A percentile compares a stretch with the other conserved stretches of the same genome.
Evolutionary conservation across 2,329 filamentous ascomycete species (phyloP).

Genomic region (Beauveria varroae): DNA sequence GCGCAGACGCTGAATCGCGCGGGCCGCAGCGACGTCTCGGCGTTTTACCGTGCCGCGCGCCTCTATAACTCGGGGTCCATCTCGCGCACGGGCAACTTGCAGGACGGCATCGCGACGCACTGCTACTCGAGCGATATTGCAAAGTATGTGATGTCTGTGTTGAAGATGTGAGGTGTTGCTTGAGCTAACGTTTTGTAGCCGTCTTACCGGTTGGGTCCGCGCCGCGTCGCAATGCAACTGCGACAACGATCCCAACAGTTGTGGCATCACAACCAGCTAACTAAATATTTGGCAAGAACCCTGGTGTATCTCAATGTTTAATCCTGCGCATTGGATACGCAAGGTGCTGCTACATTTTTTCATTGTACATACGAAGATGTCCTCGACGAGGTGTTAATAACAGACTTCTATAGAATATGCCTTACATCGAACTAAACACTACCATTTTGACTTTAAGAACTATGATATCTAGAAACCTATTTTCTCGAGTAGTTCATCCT

Average conservation of each 20-base stretch:
- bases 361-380: not conserved
- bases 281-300: not conserved
- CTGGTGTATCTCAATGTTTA: not conserved
- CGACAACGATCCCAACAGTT: constrained; percentile 15
- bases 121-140: constrained; percentile 46
- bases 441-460: too few relatives aligned
- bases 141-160: not conserved
- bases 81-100: constrained; percentile 25
- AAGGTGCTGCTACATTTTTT: not conserved
- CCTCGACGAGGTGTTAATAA: not conserved
- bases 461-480: too few relatives aligned
- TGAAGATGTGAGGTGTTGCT: not conserved
- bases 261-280: constrained; percentile 12
- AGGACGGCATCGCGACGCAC: constrained; percentile 35
- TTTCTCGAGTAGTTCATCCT: too few relatives aligned
- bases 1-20: constrained; percentile 27
- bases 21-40: constrained; percentile 24
- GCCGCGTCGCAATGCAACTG: constrained; percentile 15
- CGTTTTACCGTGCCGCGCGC: constrained; percentile 39
- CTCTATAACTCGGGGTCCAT: constrained; percentile 43
- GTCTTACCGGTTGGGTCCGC: constrained; percentile 17
- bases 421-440: too few relatives aligned
- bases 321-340: not conserved
- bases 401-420: not conserved
- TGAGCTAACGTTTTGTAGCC: constrained; percentile 7